Evolutionary conservation across 2,329 filamentous ascomycete species (phyloP), one percentile per base, ranked within the genome.

Genomic region (Emericellopsis cladophorae): DNA sequence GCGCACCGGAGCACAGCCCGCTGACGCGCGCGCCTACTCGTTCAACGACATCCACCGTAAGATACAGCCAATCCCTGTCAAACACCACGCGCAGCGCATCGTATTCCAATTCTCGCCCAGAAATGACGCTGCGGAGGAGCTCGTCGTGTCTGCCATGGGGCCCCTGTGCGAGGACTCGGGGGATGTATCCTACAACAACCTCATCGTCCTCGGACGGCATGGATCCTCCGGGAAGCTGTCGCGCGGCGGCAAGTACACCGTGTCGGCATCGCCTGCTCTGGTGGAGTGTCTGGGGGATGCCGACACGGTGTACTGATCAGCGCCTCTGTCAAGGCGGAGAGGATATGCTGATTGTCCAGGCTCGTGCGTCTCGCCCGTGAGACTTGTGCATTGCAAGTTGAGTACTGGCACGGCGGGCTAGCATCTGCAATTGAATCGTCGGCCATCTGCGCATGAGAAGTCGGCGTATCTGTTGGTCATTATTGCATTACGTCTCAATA

Each of bases 11-110:
- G 21, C 58, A 62, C 6, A 54, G 50, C 11, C 59, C 49, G 29
- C 56, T 80, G 10, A 58, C n/a, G n/a, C 57, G 39, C 69, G 78
- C 43, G 62, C 67, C 6, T 53, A 79, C 37, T 84, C 81, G 31
- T 59, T 84, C 37, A 68, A 72, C 45, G 77, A 74, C 48, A 42
- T 60, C 45, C 61, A 70, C 26, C 63, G 67, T n/a, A 76, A 82
- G 40, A 62, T 74, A 10, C 63, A 71, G 0, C 61, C 72, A 16
- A 64, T 72, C 1, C 76, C 81, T 1, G 69, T 79, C 5, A 66
- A 69, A 6, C 76, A 85, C 51, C 80, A 79, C 45, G 79, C 76
- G 31, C 87, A 94, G 54, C 87, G 90, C 55, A 72, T 96, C 48
- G 89, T 94, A 56, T 68, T 94, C 41, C 83, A 89, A 0, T 96